Evolutionary conservation across 768 basidiomycete genomes (phyloP).

Genomic region (Trametes coccinea): DNA sequence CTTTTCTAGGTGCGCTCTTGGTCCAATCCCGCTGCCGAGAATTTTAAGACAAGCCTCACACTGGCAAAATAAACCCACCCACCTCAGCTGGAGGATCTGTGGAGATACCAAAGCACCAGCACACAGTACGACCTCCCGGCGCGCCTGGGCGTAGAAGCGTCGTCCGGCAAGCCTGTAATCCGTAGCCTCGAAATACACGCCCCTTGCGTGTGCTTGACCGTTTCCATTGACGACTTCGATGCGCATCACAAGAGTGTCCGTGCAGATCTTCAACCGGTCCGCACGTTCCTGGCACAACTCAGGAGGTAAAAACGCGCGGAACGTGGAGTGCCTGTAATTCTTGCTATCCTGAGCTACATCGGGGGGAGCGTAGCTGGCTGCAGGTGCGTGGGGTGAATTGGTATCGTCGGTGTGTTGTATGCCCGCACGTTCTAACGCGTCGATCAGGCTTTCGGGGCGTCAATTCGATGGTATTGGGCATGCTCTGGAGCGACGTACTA

Average conservation of each 20-base stretch:
- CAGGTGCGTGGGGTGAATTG: neutral
- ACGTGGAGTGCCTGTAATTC: conserved; percentile 19
- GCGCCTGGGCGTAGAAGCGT: neutral
- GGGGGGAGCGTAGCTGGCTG: neutral
- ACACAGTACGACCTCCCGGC: neutral
- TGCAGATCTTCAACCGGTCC: conserved; percentile 7
- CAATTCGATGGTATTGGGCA: no score
- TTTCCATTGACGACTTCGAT: neutral
- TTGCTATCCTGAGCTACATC: conserved; percentile 20
- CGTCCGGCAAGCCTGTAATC: no score
- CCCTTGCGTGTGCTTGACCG: neutral
- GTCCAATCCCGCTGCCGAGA: neutral
- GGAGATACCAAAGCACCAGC: neutral
- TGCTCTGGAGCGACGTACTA: no score
- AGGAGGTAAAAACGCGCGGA: conserved; percentile 20
- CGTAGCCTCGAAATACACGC: neutral
- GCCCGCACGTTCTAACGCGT: neutral
- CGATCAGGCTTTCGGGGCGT: neutral
- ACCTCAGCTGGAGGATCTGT: neutral
- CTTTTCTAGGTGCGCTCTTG: neutral
- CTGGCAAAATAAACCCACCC: neutral
- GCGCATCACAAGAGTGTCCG: neutral
- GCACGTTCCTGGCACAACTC: conserved; percentile 1
- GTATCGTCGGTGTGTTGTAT: neutral
- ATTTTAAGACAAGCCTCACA: neutral